A percentile compares a stretch with the other conserved stretches of the same genome.
Evolutionary conservation across 2,329 filamentous ascomycete species (phyloP).

Genomic region (Cladosporium cucumerinum): DNA sequence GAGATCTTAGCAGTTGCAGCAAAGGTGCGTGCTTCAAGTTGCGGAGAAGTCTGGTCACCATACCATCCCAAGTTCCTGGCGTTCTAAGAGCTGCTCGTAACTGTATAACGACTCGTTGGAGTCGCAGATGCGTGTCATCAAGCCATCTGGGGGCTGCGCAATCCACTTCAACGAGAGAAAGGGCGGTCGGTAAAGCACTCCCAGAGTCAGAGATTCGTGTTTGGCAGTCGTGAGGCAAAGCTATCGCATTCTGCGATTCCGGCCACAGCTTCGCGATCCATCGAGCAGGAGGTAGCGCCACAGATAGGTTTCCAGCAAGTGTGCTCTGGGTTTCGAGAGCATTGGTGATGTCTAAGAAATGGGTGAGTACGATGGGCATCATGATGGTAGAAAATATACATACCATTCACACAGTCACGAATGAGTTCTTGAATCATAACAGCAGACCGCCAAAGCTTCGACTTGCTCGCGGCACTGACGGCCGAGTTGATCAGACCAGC

Average conservation of each 20-base stretch:
- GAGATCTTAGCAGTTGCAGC: not conserved
- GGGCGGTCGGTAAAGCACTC: constrained; percentile 28
- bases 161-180: constrained; percentile 23
- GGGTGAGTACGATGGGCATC: constrained; percentile 6
- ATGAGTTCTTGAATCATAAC: constrained; percentile 36
- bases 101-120: constrained; percentile 19
- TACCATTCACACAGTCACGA: constrained; percentile 42
- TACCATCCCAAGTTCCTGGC: constrained; percentile 22
- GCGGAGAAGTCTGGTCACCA: constrained; percentile 20
- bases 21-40: constrained; percentile 6
- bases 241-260: constrained; percentile 39
- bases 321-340: constrained; percentile 38
- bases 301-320: constrained; percentile 21
- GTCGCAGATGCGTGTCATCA: constrained; percentile 22
- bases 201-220: constrained; percentile 18
- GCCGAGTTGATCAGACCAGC: constrained; percentile 39
- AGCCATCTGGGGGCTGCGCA: constrained; percentile 23
- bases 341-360: constrained; percentile 43
- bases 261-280: constrained; percentile 39
- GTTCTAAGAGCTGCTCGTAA: constrained; percentile 21
- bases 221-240: constrained; percentile 41
- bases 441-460: constrained; percentile 37
- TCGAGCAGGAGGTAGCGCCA: constrained; percentile 40
- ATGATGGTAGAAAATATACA: not conserved
- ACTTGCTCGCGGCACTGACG: constrained; percentile 36